Evolutionary conservation across 352 stramenopile species (phyloP), one percentile per base, ranked within the genome.

Genomic region (Phytophthora constricta): DNA sequence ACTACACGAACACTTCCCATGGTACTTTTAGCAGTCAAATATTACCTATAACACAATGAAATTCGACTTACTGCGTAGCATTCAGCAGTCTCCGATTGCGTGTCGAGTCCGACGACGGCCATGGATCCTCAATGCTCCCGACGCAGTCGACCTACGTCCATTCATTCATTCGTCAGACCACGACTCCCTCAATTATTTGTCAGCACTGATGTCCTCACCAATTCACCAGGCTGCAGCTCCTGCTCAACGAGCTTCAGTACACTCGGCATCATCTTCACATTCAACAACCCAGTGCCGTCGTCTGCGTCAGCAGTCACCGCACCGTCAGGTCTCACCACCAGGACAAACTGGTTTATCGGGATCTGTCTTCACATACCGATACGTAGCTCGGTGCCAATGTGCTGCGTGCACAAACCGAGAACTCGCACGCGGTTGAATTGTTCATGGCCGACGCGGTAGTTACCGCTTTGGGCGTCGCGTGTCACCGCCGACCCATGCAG

Each of bases 1-100:
- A 83, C 41, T 53, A 88, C 62, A 23, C 49, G 49, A 42, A 89
- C 31, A 48, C 79, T 89, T 27, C 9, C n/a, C n/a, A n/a, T n/a
- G n/a, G n/a, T n/a, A n/a, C n/a, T n/a, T n/a, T 8, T 4, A 23
- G 19, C 5, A 19, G 4, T 19, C 31, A 37, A 37, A 42, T 16
- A 42, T 19, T 19, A 42, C 3, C 11, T 42, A 20, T 47, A 47
- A 47, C 19, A 52, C 19, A n/a, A 19, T 22, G 7, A 52, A 20
- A n/a, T 5, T 33, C 1, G 34, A 61, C 76, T 58, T 50, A 82
- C 76, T 73, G 74, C 5, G 51, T 72, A n/a, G 66, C 72, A 47
- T 77, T 67, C 45, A 86, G 53, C 65, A 64, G 82, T 26, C 77
- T 72, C 17, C 46, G 62, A 43, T 17, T 65, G 8, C 33, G 26